These are phyloP conservation scores for Penicillium hesseltinei DNA, from an alignment of 2,329 filamentous ascomycete species.

Conservation along the genomic window DNA sequence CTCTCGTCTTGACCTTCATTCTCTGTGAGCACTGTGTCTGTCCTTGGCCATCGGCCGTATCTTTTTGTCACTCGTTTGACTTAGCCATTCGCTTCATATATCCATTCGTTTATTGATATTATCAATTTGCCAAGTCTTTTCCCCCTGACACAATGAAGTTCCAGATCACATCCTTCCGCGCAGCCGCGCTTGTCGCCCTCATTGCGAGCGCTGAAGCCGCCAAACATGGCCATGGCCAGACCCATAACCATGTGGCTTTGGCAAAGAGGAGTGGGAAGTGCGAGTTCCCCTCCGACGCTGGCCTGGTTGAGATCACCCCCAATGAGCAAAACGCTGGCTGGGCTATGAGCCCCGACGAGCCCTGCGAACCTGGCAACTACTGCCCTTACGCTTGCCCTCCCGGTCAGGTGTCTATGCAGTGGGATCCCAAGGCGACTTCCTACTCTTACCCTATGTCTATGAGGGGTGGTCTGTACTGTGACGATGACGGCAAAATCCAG, in stretches of 20 bases:
- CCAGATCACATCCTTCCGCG: slow-evolving; percentile 31
- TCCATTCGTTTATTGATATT: neutral
- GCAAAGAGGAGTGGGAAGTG: slow-evolving; percentile 60
- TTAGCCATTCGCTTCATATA: slow-evolving; percentile 19
- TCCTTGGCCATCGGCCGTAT: slow-evolving; percentile 26
- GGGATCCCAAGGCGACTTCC: slow-evolving; percentile 65
- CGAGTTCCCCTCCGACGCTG: slow-evolving; percentile 64
- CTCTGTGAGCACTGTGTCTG: slow-evolving; percentile 25
- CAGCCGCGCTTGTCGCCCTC: slow-evolving; percentile 39
- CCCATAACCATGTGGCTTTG: slow-evolving; percentile 35
- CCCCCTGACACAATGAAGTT: slow-evolving; percentile 34
- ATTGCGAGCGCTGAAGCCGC: slow-evolving; percentile 38
- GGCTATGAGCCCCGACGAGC: slow-evolving; percentile 74
- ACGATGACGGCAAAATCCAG: slow-evolving; percentile 61
- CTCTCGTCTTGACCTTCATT: slow-evolving; percentile 21
- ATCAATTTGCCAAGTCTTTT: neutral
- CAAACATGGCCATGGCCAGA: slow-evolving; percentile 34
- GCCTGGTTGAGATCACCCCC: slow-evolving; percentile 67
- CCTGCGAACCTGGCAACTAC: slow-evolving; percentile 65
- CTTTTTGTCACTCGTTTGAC: slow-evolving; percentile 22
- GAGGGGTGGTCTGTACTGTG: slow-evolving; percentile 73
- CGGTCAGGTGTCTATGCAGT: slow-evolving; percentile 75
- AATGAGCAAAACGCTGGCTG: slow-evolving; percentile 66
- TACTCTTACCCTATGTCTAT: slow-evolving; percentile 71
- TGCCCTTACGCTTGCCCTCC: slow-evolving; percentile 76